Conservation (phyloP, 2,329 filamentous ascomycete species). For the Botrytis paeoniae region DNA sequence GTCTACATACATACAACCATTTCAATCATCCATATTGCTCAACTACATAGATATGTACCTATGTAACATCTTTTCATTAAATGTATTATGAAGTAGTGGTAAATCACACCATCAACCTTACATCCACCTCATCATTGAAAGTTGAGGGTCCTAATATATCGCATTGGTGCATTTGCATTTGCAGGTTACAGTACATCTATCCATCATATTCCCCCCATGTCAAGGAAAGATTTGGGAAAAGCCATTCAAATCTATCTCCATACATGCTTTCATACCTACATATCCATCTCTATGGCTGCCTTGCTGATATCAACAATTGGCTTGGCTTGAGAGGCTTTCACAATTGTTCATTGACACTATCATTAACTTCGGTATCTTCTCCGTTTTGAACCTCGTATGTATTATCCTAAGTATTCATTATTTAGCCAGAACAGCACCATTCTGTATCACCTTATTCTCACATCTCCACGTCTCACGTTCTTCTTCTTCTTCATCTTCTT, state of each 20-base stretch:
- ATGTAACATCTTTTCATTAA: neutral
- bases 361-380: neutral
- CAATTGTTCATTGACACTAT: neutral
- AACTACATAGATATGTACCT: neutral
- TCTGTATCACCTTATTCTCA: neutral
- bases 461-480: neutral
- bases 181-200: slow-evolving; percentile 13
- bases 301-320: slow-evolving; percentile 12
- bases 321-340: slow-evolving; percentile 6
- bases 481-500: neutral
- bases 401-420: neutral
- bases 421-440: slow-evolving; percentile 8
- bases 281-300: neutral
- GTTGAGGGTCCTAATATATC: neutral
- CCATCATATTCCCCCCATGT: slow-evolving; percentile 11
- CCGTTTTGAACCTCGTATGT: neutral
- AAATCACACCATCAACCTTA: neutral
- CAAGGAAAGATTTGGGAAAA: slow-evolving; percentile 2
- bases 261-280: neutral
- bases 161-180: neutral
- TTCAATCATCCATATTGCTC: neutral
- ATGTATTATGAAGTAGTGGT: neutral
- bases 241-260: neutral
- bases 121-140: neutral
- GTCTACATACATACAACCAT: too few species aligned